Base-by-base conservation (phyloP, 2,329 filamentous ascomycete genomes). In the Aureobasidium vineae region DNA sequence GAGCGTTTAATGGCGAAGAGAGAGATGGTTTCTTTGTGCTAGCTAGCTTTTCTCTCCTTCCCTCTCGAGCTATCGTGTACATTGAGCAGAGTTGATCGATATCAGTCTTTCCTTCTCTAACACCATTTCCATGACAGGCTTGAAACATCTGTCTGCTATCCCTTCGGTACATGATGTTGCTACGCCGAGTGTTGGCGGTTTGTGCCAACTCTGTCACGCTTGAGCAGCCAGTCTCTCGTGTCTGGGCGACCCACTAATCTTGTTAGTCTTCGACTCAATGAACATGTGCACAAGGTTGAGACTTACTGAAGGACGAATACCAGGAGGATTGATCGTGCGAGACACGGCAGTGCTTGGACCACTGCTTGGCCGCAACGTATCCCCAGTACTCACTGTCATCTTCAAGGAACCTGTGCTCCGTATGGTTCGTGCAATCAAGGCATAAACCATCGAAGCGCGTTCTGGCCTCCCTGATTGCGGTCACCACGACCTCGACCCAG, bases 391-490 rank as follows among this genome's bases (percentile, higher is more conserved):
- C 71, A 1, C 59, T 53, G 38, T 75, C 68, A 1, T 54, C 19
- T 60, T 67, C 66, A 57, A 68, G 10, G 67, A 63, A 63, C 33
- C 52, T 63, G 5, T 65, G 52, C 40, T 66, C 68, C 33, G 68
- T 70, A 3, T 53, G 43, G 33, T 72, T 64, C 72, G 75, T 75
- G 66, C 75, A 75, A 33, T 76, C 73, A 5, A 77, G 60, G 41
- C 75, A 77, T 28, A 76, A 47, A 4, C 75, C 75, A 16, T 76
- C 67, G 57, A 77, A 77, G 60, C 70, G 67, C 11, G n/a, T 38
- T n/a, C 45, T 19, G 3, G n/a, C 21, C 2, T 16, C 19, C 1
- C 5, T 4, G 13, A 52, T 16, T 15, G 54, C 54, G 8, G 5
- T 15, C 21, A 23, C 26, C 26, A 60, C 57, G 10, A 45, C 26